These are phyloP conservation scores for Xylaria telfairii DNA, from an alignment of 495 filamentous ascomycete species.

Conservation along the genomic window DNA sequence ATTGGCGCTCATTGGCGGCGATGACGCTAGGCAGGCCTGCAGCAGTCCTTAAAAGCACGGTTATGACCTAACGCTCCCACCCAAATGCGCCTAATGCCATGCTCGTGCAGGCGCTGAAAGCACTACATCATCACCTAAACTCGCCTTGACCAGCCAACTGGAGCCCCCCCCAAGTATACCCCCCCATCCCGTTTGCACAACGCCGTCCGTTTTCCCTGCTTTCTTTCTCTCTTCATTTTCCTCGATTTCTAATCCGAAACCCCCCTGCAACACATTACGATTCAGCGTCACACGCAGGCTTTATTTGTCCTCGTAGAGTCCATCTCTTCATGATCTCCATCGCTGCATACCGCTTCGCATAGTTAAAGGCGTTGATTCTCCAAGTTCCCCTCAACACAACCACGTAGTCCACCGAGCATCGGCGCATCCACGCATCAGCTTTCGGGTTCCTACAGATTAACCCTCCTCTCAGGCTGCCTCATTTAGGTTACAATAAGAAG, in stretches of 20 bases:
- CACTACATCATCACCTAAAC: conserved; percentile 26
- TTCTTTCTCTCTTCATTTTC: conserved; percentile 29
- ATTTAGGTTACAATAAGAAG: background rate
- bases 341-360: background rate
- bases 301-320: conserved; percentile 14
- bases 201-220: conserved; percentile 39
- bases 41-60: conserved; percentile 18
- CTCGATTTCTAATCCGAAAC: conserved; percentile 27
- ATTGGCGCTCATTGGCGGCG: conserved; percentile 1
- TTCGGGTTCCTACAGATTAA: background rate
- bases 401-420: conserved; percentile 5
- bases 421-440: background rate
- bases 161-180: conserved; percentile 17
- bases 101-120: conserved; percentile 20
- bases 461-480: background rate
- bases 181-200: conserved; percentile 27
- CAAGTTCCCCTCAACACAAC: background rate
- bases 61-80: conserved; percentile 25
- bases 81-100: conserved; percentile 5
- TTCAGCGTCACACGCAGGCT: conserved; percentile 13
- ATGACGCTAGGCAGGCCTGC: conserved; percentile 18
- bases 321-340: conserved; percentile 2
- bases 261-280: conserved; percentile 3
- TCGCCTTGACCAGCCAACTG: conserved; percentile 10
- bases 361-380: background rate